Conservation (phyloP, 108 stramenopile species). For the Skeletonema potamos region DNA sequence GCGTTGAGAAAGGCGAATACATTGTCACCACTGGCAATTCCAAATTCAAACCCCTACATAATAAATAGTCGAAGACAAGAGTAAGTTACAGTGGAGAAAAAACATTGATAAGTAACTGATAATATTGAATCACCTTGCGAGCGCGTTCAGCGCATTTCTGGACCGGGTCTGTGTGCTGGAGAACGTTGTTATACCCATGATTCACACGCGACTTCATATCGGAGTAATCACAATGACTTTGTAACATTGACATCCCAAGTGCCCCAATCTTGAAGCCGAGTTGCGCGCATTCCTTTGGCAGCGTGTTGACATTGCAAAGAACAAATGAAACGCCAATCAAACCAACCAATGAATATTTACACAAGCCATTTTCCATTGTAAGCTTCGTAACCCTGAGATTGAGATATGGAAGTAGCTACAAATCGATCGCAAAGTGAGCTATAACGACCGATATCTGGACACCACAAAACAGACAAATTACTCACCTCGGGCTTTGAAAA, state of each 20-base stretch:
- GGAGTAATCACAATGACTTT: background rate
- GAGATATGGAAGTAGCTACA: background rate
- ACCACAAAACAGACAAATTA: background rate
- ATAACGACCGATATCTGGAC: background rate
- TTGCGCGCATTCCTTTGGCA: background rate
- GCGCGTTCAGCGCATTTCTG: background rate
- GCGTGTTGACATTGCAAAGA: background rate
- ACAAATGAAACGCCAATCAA: conserved; percentile 18
- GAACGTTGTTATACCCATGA: background rate
- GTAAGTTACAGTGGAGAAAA: background rate
- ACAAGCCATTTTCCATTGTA: conserved; percentile 26
- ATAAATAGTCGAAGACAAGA: background rate
- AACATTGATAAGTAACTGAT: background rate
- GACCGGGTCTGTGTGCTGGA: background rate
- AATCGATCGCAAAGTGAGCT: background rate
- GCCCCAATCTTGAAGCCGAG: background rate
- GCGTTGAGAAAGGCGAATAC: conserved; percentile 13
- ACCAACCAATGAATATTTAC: conserved; percentile 18
- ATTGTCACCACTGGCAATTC: conserved; percentile 13
- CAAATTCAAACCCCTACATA: conserved; percentile 9
- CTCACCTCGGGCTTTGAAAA: conserved; percentile 10
- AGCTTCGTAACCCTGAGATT: background rate
- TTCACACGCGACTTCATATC: background rate
- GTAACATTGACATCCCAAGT: background rate
- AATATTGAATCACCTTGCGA: background rate